A percentile compares a stretch with the other conserved stretches of the same genome.
Evolutionary conservation across 2,329 filamentous ascomycete species (phyloP).

Genomic region (Aspergillus proliferans): DNA sequence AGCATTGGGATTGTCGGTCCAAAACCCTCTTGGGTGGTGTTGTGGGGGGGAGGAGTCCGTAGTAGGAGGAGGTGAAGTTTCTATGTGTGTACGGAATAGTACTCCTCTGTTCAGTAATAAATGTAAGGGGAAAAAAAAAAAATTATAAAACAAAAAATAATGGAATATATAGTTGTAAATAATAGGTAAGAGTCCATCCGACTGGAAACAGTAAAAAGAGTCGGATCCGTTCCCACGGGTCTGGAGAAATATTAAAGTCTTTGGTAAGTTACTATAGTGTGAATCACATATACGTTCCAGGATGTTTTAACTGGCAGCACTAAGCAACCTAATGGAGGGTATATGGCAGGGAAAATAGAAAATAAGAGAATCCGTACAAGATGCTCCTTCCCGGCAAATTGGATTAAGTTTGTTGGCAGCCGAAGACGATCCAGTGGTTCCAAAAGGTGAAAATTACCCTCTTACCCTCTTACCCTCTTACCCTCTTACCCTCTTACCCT

Average conservation of each 20-base stretch:
- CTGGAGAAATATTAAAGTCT: constrained; percentile 6
- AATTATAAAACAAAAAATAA: not conserved
- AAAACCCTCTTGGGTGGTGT: not conserved
- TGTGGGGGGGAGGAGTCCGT: constrained; percentile 6
- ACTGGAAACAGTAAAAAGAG: not conserved
- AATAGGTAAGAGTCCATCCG: not conserved
- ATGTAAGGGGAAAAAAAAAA: not conserved
- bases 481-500: no score
- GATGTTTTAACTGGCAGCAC: no score
- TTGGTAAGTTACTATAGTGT: constrained; percentile 1
- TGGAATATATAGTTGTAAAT: not conserved
- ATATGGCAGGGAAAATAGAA: constrained; percentile 1
- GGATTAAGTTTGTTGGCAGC: constrained; percentile 33
- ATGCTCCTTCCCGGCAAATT: constrained; percentile 23
- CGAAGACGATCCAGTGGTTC: constrained; percentile 20
- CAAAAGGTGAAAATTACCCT: constrained; percentile 10
- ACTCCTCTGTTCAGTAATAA: not conserved
- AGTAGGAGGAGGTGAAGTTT: not conserved
- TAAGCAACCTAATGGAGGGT: not conserved
- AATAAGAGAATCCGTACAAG: not conserved
- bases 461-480: no score
- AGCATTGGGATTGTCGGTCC: constrained; percentile 3
- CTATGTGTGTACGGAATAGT: not conserved
- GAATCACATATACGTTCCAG: not conserved
- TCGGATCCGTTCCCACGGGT: constrained; percentile 1